Evolutionary conservation across 257 asterid species (phyloP).

Genomic region (Penstemon barbatus): DNA sequence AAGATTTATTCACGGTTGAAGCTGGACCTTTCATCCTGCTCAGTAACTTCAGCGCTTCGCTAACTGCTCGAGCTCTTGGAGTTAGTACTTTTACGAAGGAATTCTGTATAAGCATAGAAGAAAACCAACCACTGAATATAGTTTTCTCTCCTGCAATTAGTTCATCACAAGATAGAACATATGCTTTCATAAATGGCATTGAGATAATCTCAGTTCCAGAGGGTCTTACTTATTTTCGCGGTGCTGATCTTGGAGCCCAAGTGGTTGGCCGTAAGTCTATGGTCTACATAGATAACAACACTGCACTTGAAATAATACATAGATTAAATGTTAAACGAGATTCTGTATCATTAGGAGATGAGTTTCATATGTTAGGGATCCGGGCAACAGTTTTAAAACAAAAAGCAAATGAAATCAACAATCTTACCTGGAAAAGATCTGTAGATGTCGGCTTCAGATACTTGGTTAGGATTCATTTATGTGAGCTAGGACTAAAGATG

Average conservation of each 20-base stretch:
- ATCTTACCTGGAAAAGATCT: conserved; percentile 40
- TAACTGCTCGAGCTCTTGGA: conserved; percentile 23
- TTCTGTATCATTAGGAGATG: conserved; percentile 27
- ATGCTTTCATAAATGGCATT: conserved; percentile 43
- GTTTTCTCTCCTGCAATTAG: conserved; percentile 22
- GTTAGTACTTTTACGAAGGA: conserved; percentile 18
- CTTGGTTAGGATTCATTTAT: conserved; percentile 57
- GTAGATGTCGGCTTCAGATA: conserved; percentile 55
- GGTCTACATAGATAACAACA: conserved; percentile 40
- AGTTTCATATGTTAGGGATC: conserved; percentile 32
- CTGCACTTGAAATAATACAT: conserved; percentile 51
- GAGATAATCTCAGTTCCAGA: conserved; percentile 31
- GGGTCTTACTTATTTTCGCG: conserved; percentile 23
- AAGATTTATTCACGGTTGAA: conserved; percentile 7
- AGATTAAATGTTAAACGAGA: conserved; percentile 36
- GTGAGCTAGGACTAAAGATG: conserved; percentile 38
- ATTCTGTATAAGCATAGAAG: conserved; percentile 28
- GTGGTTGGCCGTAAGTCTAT: conserved; percentile 28
- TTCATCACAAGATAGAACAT: conserved; percentile 10
- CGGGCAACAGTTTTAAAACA: conserved; percentile 34
- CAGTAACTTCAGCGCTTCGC: conserved; percentile 19
- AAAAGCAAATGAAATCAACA: not conserved
- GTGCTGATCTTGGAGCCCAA: conserved; percentile 19
- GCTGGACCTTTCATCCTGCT: conserved; percentile 19
- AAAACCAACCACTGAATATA: conserved; percentile 21